Conservation (phyloP, 345 rosid species). For the Streptanthus diversifolius region DNA sequence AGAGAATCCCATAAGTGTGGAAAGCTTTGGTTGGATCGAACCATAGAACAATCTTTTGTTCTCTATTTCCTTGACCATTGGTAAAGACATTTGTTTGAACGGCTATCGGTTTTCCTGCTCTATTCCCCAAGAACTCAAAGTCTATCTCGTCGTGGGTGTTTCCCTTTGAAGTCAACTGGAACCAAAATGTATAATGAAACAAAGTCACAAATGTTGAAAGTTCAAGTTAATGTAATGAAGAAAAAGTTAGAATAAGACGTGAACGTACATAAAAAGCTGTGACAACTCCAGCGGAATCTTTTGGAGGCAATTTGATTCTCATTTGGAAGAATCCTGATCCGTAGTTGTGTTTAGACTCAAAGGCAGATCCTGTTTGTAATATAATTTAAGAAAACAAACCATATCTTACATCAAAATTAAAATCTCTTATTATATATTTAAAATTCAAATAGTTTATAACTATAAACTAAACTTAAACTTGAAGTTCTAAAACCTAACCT, state of each 20-base stretch:
- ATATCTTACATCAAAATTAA: neutral
- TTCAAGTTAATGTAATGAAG: neutral
- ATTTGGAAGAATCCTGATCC: conserved; percentile 55
- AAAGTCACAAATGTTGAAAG: neutral
- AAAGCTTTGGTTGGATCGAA: conserved; percentile 57
- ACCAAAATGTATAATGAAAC: neutral
- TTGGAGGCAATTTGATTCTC: conserved; percentile 49
- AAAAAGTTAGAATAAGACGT: neutral
- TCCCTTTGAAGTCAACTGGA: conserved; percentile 39
- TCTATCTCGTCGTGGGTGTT: conserved; percentile 58
- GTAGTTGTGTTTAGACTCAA: conserved; percentile 45
- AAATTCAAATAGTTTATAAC: no score
- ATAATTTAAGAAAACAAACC: neutral
- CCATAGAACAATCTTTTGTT: conserved; percentile 58
- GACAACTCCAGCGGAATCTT: conserved; percentile 59
- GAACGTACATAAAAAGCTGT: conserved; percentile 58
- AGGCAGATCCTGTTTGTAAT: conserved; percentile 44
- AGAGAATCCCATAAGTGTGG: conserved; percentile 55
- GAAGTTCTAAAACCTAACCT: neutral
- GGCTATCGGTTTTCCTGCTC: conserved; percentile 47
- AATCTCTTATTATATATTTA: neutral
- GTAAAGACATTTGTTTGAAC: conserved; percentile 63
- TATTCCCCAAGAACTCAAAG: conserved; percentile 69
- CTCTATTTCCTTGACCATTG: conserved; percentile 53
- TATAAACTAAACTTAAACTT: neutral